These are phyloP conservation scores for Albatrellus ellisii DNA, from an alignment of 768 basidiomycete species.

Conservation along the genomic window DNA sequence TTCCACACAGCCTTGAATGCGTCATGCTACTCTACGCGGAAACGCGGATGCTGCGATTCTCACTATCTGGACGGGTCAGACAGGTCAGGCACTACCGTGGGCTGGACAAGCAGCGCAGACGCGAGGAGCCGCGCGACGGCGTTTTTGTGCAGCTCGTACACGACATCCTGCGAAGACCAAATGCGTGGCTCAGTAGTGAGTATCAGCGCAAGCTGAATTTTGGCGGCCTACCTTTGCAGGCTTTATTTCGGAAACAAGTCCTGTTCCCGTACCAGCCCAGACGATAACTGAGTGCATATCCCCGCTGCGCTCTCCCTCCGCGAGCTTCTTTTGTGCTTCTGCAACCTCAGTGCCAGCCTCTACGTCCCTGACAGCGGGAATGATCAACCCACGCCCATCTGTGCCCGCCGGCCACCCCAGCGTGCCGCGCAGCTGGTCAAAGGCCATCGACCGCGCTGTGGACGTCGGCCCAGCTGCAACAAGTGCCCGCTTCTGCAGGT, in stretches of 20 bases:
- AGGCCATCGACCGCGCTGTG: constrained; percentile 21
- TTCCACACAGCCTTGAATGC: too few relatives aligned
- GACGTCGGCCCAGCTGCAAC: constrained; percentile 15
- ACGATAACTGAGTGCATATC: constrained; percentile 17
- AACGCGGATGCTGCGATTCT: too few relatives aligned
- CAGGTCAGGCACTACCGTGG: constrained; percentile 2
- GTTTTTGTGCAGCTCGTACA: constrained; percentile 16
- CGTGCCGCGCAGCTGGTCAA: constrained; percentile 21
- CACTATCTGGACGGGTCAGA: too few relatives aligned
- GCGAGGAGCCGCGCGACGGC: constrained; percentile 14
- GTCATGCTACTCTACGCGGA: too few relatives aligned
- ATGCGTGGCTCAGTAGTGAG: not conserved
- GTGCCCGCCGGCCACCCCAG: constrained; percentile 23
- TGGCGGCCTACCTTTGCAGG: constrained; percentile 17
- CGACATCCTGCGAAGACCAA: constrained; percentile 14
- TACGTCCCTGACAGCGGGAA: constrained; percentile 18
- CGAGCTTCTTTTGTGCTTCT: constrained; percentile 9
- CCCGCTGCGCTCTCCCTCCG: constrained; percentile 16
- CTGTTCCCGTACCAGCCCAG: constrained; percentile 26
- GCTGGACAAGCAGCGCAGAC: constrained; percentile 4
- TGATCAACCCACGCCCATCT: constrained; percentile 29
- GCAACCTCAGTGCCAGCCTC: constrained; percentile 7
- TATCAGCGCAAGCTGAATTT: not conserved
- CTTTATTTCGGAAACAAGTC: constrained; percentile 16
- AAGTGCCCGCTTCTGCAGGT: constrained; percentile 21